These are phyloP conservation scores for Verticillium klebahnii DNA, from an alignment of 2,329 filamentous ascomycete genomes.

Conservation along the genomic window DNA sequence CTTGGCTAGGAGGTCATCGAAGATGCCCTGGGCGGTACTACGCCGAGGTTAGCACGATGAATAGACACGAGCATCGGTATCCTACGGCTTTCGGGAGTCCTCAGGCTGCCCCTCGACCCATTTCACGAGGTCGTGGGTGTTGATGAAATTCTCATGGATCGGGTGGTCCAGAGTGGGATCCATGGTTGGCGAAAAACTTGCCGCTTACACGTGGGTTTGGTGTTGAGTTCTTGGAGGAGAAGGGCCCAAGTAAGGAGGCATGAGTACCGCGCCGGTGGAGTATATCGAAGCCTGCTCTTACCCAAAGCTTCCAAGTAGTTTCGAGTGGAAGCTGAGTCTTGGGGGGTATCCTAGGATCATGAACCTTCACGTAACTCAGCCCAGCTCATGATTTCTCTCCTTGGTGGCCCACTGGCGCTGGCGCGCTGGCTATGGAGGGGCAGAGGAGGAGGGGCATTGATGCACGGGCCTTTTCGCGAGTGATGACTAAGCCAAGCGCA, in stretches of 20 bases:
- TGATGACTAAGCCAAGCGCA: not conserved
- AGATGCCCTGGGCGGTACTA: constrained; percentile 35
- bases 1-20: constrained; percentile 40
- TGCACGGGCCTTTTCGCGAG: not conserved
- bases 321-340: not conserved
- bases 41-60: not conserved
- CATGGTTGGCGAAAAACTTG: not conserved
- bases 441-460: not conserved
- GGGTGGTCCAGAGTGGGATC: not conserved
- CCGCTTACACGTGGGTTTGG: not conserved
- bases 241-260: not conserved
- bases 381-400: not conserved
- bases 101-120: constrained; percentile 37
- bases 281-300: not conserved
- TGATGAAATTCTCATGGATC: constrained; percentile 20
- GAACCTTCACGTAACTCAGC: not conserved
- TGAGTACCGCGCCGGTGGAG: not conserved
- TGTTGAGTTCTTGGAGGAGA: not conserved
- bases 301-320: not conserved
- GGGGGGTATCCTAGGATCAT: not conserved
- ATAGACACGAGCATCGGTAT: not conserved
- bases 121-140: constrained; percentile 29
- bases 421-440: not conserved
- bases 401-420: not conserved
- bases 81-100: constrained; percentile 31